Conservation (phyloP, 2,329 filamentous ascomycete species). For the Aspergillus latus region DNA sequence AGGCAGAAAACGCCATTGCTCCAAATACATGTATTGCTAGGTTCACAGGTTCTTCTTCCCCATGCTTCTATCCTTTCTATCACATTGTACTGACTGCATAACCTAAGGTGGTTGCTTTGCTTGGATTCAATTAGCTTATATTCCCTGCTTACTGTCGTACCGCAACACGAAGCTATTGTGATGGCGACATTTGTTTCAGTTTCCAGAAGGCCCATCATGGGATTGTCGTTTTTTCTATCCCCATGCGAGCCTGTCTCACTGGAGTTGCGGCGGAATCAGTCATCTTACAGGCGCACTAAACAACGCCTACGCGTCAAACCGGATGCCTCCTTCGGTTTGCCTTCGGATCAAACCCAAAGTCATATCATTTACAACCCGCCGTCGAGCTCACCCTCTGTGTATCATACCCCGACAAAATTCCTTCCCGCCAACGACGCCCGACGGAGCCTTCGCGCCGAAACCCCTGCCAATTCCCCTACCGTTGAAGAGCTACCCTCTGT, state of each 20-base stretch:
- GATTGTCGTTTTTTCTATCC: constrained; percentile 42
- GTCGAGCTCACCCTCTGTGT: constrained; percentile 61
- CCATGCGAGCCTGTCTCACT: constrained; percentile 35
- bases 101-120: not conserved
- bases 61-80: not conserved
- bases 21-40: not conserved
- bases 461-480: constrained; percentile 23
- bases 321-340: constrained; percentile 50
- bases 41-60: not conserved
- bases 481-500: constrained; percentile 48
- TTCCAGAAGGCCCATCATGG: constrained; percentile 36
- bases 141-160: not conserved
- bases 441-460: constrained; percentile 45
- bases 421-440: constrained; percentile 60
- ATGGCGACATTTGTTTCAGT: constrained; percentile 34
- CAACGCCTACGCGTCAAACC: constrained; percentile 53
- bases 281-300: constrained; percentile 52
- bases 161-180: not conserved
- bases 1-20: not conserved
- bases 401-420: constrained; percentile 65
- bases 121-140: not conserved
- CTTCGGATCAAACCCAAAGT: constrained; percentile 43
- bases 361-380: constrained; percentile 68
- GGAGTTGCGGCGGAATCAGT: constrained; percentile 46
- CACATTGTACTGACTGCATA: not conserved